These are phyloP conservation scores for Penicillium flavigenum DNA, from an alignment of 495 filamentous ascomycete species.

Conservation along the genomic window DNA sequence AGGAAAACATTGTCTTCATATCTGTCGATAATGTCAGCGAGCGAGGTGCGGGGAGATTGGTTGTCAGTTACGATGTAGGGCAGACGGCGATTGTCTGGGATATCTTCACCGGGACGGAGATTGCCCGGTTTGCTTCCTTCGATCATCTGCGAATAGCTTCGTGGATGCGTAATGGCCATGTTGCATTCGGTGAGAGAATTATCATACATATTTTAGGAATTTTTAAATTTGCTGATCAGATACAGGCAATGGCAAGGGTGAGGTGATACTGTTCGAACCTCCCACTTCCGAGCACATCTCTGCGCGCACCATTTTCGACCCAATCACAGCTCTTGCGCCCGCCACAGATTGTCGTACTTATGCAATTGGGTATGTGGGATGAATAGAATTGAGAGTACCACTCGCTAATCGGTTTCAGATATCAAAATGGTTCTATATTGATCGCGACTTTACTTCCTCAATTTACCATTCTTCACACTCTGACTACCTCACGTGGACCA, in stretches of 20 bases:
- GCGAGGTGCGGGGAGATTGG: constrained; percentile 75
- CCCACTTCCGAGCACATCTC: constrained; percentile 91
- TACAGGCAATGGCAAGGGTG: constrained; percentile 83
- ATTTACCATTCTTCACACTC: constrained; percentile 92
- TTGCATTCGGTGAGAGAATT: constrained; percentile 77
- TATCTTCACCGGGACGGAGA: constrained; percentile 84
- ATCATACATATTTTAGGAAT: not conserved
- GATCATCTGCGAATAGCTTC: constrained; percentile 79
- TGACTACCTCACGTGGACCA: constrained; percentile 76
- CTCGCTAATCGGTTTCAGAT: constrained; percentile 51
- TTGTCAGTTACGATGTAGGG: constrained; percentile 89
- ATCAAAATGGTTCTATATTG: constrained; percentile 91
- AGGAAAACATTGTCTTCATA: constrained; percentile 77
- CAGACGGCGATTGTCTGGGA: constrained; percentile 98
- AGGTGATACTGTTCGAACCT: constrained; percentile 92
- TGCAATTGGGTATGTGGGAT: constrained; percentile 75
- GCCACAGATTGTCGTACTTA: constrained; percentile 92
- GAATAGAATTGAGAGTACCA: not conserved
- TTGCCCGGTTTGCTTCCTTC: constrained; percentile 86
- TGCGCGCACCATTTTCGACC: constrained; percentile 87
- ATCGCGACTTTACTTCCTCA: constrained; percentile 85
- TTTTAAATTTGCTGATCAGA: constrained; percentile 5
- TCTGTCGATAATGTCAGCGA: constrained; percentile 93
- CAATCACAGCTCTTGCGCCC: constrained; percentile 88
- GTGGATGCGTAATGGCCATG: constrained; percentile 98